These are phyloP conservation scores for Stagonosporopsis tanaceti DNA, from an alignment of 2,329 filamentous ascomycete species.

Conservation along the genomic window DNA sequence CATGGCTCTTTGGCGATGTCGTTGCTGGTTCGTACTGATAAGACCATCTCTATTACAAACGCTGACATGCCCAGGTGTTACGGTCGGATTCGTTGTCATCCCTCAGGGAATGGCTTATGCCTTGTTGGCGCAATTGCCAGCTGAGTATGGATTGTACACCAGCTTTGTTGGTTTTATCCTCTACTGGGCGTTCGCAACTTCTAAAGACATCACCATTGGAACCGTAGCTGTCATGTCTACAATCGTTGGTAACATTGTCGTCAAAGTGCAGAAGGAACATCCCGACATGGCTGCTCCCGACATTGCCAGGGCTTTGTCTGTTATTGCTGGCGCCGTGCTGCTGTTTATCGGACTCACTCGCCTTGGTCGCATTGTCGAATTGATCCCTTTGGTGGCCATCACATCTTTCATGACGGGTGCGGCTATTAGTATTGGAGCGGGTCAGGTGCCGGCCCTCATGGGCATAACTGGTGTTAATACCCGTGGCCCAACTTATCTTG, in stretches of 20 bases:
- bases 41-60: neutral
- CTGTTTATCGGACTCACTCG: constrained; percentile 80
- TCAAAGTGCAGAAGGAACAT: constrained; percentile 64
- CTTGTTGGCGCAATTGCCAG: constrained; percentile 77
- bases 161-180: constrained; percentile 95
- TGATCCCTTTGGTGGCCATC: constrained; percentile 90
- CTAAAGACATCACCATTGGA: constrained; percentile 98
- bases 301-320: constrained; percentile 79
- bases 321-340: constrained; percentile 82
- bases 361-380: constrained; percentile 88
- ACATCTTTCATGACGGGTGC: constrained; percentile 98
- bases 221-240: constrained; percentile 96
- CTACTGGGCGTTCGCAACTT: constrained; percentile 98
- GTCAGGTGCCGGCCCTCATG: constrained; percentile 83
- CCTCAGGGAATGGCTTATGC: constrained; percentile 98
- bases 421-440: constrained; percentile 84
- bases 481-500: constrained; percentile 78
- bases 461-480: constrained; percentile 79
- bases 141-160: constrained; percentile 88
- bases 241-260: constrained; percentile 82
- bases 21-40: constrained; percentile 74
- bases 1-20: constrained; percentile 89
- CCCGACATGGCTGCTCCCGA: constrained; percentile 50
- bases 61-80: constrained; percentile 61
- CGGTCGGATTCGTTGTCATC: constrained; percentile 81